A percentile compares a stretch with the other conserved stretches of the same genome.
Conservation (phyloP, 257 asterid species). For the Ophiorrhiza pumila region DNA sequence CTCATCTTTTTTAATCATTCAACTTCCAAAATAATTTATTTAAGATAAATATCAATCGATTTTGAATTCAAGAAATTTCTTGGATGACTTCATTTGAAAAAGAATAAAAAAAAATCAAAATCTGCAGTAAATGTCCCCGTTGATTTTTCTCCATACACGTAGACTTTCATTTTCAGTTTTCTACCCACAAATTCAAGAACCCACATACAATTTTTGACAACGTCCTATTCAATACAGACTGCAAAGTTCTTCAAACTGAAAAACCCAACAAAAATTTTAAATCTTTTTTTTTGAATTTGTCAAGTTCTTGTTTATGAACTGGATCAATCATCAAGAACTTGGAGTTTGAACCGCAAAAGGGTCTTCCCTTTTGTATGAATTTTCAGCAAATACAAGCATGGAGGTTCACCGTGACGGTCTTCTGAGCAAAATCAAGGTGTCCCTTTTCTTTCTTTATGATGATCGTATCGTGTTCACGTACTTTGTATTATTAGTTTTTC, state of each 20-base stretch:
- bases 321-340: background rate
- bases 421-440: constrained; percentile 21
- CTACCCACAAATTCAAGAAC: constrained; percentile 1
- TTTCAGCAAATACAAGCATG: constrained; percentile 8
- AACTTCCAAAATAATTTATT: too few species aligned
- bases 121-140: background rate
- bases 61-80: too few species aligned
- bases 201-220: background rate
- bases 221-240: background rate
- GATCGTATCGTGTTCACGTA: background rate
- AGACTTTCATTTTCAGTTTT: background rate
- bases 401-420: constrained; percentile 9
- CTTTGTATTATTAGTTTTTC: background rate
- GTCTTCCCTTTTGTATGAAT: background rate
- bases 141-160: constrained; percentile 3
- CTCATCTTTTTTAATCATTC: too few species aligned
- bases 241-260: background rate
- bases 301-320: background rate
- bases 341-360: background rate
- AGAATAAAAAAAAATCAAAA: background rate
- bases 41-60: too few species aligned
- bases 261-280: background rate
- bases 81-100: too few species aligned
- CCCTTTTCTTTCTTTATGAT: background rate
- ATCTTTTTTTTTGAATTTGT: background rate